Percentiles rank a stretch among this genome's conserved stretches.
Conservation (phyloP, 352 stramenopile species). For the Phytophthora citrophthora region DNA sequence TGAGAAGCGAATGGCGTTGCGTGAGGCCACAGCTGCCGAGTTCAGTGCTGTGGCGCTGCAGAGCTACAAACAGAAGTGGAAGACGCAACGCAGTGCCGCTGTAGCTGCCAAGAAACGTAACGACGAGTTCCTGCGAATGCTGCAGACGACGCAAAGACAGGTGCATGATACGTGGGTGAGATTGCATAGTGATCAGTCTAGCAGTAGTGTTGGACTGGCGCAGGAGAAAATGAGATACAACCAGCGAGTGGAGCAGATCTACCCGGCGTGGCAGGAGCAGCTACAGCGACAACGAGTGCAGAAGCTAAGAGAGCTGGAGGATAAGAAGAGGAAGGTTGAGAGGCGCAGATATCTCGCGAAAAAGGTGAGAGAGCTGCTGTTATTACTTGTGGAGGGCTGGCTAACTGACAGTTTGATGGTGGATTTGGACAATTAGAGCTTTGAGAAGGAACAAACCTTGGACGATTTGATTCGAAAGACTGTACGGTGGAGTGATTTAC, state of each 20-base stretch:
- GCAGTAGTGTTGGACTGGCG: conserved; percentile 45
- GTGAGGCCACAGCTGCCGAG: conserved; percentile 78
- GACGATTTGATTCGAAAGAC: conserved; percentile 74
- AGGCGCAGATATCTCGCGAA: conserved; percentile 71
- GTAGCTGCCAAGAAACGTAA: conserved; percentile 61
- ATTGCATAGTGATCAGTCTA: conserved; percentile 51
- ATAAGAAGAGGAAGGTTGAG: conserved; percentile 78
- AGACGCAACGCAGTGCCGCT: conserved; percentile 46
- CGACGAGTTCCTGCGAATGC: conserved; percentile 62
- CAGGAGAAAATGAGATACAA: conserved; percentile 73
- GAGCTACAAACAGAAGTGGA: conserved; percentile 71
- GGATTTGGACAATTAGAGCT: conserved; percentile 51
- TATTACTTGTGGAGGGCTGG: not conserved
- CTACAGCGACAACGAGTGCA: conserved; percentile 59
- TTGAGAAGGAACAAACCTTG: conserved; percentile 80
- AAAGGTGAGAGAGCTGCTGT: conserved; percentile 49
- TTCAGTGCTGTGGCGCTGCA: conserved; percentile 75
- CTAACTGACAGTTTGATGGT: not conserved
- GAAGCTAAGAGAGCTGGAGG: conserved; percentile 65
- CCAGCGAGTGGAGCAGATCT: conserved; percentile 67
- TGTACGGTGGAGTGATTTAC: conserved; percentile 30
- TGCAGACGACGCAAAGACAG: conserved; percentile 61
- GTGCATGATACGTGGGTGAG: conserved; percentile 51
- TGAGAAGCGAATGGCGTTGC: conserved; percentile 75
- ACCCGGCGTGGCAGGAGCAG: conserved; percentile 78